Base-by-base conservation (phyloP, 345 rosid species). In the Geranium brycei region DNA sequence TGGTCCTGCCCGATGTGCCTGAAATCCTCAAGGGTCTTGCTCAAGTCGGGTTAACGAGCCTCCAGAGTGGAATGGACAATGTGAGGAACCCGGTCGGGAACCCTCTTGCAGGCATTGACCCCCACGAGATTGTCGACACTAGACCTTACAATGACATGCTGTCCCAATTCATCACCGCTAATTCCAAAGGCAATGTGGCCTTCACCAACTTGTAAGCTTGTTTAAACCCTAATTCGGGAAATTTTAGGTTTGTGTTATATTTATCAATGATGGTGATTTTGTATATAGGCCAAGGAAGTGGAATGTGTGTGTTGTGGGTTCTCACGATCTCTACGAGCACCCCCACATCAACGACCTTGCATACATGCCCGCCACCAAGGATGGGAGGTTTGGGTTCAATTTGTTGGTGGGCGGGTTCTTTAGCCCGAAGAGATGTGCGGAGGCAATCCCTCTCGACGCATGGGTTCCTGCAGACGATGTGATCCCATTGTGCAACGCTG, bases 1-100 rank as follows among this genome's bases (percentile, higher is more conserved):
- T 87, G 68, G 85, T 86, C 38, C 70, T 92, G 55, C 85, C 90
- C 56, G 98, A 92, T 76, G 98, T 92, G 13, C 97, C 88, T 0
- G 96, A 85, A 68, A 92, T 89, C 71, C 79, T 92, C 7, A 69
- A 82, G 72, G 95, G 97, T 72, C 84, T 92, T 6, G 88, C 83
- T 32, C 80, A 78, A 53, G 91, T 92, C 67, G 98, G 91, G 56
- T 70, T 89, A 74, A 89, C 95, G 18, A 83, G 97, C 72, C 81
- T 92, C 38, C 98, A 89, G 74, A 89, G 97, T 68, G 97, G 97
- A 16, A 92, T 92, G 98, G 97, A 92, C 86, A 92, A 89, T 69
- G 98, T 92, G 40, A 78, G 97, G 76, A 92, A 92, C 64, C 98
- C 98, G 0, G 98, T 92, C 15, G 98, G 98, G 10, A 92, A 78